These are phyloP conservation scores for Erythrophleum ivorense DNA, from an alignment of 331 rosid species.

Conservation along the genomic window DNA sequence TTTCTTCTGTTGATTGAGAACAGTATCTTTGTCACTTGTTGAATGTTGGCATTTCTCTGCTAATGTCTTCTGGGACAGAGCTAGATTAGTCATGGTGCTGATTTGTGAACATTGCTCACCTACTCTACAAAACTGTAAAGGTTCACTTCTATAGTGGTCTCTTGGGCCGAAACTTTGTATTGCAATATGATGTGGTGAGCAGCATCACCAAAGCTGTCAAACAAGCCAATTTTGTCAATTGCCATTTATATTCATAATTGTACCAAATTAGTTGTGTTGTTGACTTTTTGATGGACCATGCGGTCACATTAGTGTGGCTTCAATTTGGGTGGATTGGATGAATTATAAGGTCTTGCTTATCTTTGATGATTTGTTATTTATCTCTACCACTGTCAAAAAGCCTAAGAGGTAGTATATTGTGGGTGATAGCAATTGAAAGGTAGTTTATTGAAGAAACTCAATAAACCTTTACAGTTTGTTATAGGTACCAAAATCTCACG, in stretches of 20 bases:
- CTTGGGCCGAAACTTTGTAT: slow-evolving; percentile 20
- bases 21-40: slow-evolving; percentile 19
- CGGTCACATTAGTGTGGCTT: slow-evolving; percentile 8
- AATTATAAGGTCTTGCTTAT: slow-evolving; percentile 28
- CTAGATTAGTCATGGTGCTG: slow-evolving; percentile 2
- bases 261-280: slow-evolving; percentile 9
- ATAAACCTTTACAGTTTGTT: background rate
- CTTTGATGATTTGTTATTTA: slow-evolving; percentile 15
- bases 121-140: slow-evolving; percentile 12
- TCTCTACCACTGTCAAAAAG: slow-evolving; percentile 26
- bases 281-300: slow-evolving; percentile 24
- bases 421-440: slow-evolving; percentile 20
- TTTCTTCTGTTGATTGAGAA: slow-evolving; percentile 14
- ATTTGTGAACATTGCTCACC: background rate
- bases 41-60: slow-evolving; percentile 19
- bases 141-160: slow-evolving; percentile 14
- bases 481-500: background rate
- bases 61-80: slow-evolving; percentile 21
- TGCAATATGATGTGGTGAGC: slow-evolving; percentile 30
- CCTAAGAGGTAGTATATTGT: slow-evolving; percentile 5
- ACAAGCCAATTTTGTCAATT: background rate
- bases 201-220: slow-evolving; percentile 13
- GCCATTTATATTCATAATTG: slow-evolving; percentile 2
- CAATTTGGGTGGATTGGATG: slow-evolving; percentile 20
- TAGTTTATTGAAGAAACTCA: slow-evolving; percentile 36